phyloP scores from a whole-genome alignment of 345 rosid genomes.

The Gossypium stocksii region DNA sequence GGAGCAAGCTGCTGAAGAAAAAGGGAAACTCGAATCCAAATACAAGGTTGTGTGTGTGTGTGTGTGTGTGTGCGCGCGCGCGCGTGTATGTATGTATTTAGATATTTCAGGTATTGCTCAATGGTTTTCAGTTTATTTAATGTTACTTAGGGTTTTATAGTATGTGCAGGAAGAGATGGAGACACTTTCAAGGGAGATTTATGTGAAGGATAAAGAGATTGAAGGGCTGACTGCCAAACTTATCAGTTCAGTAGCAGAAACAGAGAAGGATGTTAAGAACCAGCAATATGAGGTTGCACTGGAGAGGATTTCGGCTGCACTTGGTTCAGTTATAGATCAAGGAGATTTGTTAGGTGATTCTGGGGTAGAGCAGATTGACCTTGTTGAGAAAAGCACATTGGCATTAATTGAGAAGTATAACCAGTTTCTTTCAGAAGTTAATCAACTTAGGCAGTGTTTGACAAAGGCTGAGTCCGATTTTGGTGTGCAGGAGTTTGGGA shows the following conservation, averaged over 20 bases:
- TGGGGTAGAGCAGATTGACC: slow-evolving; percentile 40
- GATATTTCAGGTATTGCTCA: neutral
- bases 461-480: slow-evolving; percentile 37
- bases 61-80: neutral
- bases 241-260: slow-evolving; percentile 15
- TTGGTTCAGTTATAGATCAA: slow-evolving; percentile 48
- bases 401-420: slow-evolving; percentile 58
- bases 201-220: slow-evolving; percentile 50
- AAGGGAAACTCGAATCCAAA: slow-evolving; percentile 24
- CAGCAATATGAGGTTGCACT: slow-evolving; percentile 46
- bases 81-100: neutral
- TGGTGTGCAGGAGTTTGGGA: slow-evolving; percentile 45
- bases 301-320: slow-evolving; percentile 58
- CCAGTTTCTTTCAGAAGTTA: slow-evolving; percentile 52
- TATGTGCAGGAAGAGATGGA: slow-evolving; percentile 53
- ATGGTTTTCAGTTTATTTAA: neutral
- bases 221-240: slow-evolving; percentile 52
- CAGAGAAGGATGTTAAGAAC: slow-evolving; percentile 19
- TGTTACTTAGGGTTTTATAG: slow-evolving; percentile 7
- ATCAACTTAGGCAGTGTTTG: slow-evolving; percentile 66
- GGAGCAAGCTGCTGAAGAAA: slow-evolving; percentile 33
- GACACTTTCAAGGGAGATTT: slow-evolving; percentile 37
- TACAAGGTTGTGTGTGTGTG: slow-evolving; percentile 35
- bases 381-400: slow-evolving; percentile 50
- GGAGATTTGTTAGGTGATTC: slow-evolving; percentile 58